Percentiles rank a stretch among this genome's conserved stretches.
Evolutionary conservation across 2,329 filamentous ascomycete species (phyloP).

Genomic region (Neonectria sp.): DNA sequence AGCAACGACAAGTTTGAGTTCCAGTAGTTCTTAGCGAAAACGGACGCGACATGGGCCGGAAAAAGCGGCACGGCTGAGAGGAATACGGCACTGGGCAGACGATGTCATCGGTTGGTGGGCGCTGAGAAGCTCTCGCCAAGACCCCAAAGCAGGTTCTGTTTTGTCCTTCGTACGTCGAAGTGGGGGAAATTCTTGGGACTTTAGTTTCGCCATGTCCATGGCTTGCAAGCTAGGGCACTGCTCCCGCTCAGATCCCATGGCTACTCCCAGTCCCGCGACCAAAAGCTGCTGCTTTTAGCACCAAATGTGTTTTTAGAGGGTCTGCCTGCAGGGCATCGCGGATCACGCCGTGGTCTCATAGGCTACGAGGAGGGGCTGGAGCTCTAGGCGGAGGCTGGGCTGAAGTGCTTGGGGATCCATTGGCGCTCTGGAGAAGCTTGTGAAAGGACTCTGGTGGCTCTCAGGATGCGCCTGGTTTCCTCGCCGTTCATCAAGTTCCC

Average conservation of each 20-base stretch:
- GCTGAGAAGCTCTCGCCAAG: conserved; percentile 29
- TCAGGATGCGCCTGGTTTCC: not conserved
- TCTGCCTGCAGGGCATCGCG: conserved; percentile 15
- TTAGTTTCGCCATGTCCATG: conserved; percentile 21
- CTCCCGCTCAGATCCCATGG: conserved; percentile 3
- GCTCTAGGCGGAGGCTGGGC: not conserved
- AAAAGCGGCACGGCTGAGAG: conserved; percentile 29
- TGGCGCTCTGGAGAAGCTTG: not conserved
- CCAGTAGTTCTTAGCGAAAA: conserved; percentile 5
- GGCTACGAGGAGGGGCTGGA: conserved; percentile 9
- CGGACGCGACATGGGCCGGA: conserved; percentile 18
- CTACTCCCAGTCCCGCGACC: conserved; percentile 15
- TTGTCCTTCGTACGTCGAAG: conserved; percentile 10
- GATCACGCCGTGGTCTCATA: conserved; percentile 14
- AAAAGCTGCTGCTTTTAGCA: not conserved
- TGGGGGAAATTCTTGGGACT: conserved; percentile 22
- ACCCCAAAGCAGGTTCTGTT: conserved; percentile 22
- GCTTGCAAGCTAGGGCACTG: conserved; percentile 13
- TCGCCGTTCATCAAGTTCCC: not conserved
- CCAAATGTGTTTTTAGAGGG: not conserved
- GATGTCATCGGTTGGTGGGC: conserved; percentile 30
- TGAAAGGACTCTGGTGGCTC: not conserved
- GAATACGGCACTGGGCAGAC: conserved; percentile 12
- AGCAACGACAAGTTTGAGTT: conserved; percentile 7
- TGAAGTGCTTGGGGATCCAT: not conserved